Evolutionary conservation across 192 early-diverging fungal genomes (phyloP).

Genomic region (Phlyctochytrium bullatum): DNA sequence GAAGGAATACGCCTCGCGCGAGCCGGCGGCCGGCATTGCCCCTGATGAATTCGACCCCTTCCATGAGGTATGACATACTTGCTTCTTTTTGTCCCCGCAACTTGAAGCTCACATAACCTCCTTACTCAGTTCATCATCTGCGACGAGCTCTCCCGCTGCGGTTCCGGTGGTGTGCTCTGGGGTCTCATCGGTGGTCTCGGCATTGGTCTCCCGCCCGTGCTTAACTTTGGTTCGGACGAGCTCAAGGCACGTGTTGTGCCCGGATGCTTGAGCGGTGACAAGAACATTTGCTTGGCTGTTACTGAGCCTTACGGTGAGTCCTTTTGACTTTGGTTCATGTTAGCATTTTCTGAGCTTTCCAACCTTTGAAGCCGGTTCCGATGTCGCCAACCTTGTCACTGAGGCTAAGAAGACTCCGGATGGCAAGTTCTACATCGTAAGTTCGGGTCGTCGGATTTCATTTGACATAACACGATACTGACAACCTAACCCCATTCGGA

Average conservation of each 20-base stretch:
- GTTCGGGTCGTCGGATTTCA: background rate
- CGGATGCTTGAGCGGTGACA: constrained; percentile 65
- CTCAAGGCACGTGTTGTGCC: constrained; percentile 65
- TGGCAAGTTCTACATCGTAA: constrained; percentile 68
- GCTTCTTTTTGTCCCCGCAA: constrained; percentile 12
- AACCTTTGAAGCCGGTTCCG: constrained; percentile 44
- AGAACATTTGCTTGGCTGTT: constrained; percentile 78
- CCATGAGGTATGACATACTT: constrained; percentile 15
- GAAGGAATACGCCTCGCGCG: constrained; percentile 32
- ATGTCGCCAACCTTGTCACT: constrained; percentile 71
- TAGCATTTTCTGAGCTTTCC: background rate
- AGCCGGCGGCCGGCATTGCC: constrained; percentile 32
- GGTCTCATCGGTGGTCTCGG: constrained; percentile 65
- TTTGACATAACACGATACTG: constrained; percentile 11
- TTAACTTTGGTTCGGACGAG: constrained; percentile 68
- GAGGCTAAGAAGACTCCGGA: constrained; percentile 64
- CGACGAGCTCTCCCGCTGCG: constrained; percentile 79
- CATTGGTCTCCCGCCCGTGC: constrained; percentile 74
- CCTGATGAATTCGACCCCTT: constrained; percentile 55
- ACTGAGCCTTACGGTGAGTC: constrained; percentile 61
- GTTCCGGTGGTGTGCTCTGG: constrained; percentile 79
- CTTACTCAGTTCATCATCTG: constrained; percentile 69
- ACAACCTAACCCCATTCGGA: too few relatives aligned
- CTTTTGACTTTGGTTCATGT: background rate
- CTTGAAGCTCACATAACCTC: constrained; percentile 67